These are phyloP conservation scores for Thielaviopsis euricoi DNA, from an alignment of 2,329 filamentous ascomycete species.

Conservation along the genomic window DNA sequence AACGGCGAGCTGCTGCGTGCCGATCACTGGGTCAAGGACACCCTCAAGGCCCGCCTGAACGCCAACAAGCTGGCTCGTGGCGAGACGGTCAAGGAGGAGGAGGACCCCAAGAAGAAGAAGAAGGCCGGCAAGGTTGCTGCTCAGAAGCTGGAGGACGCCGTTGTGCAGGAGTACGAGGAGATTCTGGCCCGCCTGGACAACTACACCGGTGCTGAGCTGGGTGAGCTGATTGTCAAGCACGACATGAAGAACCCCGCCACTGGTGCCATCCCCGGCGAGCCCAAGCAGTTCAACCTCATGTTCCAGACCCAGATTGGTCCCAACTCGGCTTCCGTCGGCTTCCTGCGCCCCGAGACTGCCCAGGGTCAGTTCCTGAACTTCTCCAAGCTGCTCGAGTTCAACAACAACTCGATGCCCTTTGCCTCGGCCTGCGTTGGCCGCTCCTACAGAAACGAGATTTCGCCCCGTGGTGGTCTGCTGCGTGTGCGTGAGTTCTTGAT, in stretches of 20 bases:
- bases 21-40: conserved; percentile 90
- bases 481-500: conserved; percentile 95
- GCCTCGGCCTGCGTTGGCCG: conserved; percentile 95
- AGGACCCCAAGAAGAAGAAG: conserved; percentile 72
- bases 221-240: conserved; percentile 76
- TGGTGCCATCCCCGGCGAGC: conserved; percentile 58
- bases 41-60: conserved; percentile 73
- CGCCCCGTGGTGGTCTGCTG: conserved; percentile 75
- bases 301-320: conserved; percentile 92
- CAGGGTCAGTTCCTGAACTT: conserved; percentile 98
- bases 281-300: conserved; percentile 95
- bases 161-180: conserved; percentile 82
- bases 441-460: conserved; percentile 97
- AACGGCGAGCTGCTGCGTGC: conserved; percentile 92
- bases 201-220: conserved; percentile 75
- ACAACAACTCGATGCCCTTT: conserved; percentile 89
- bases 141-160: conserved; percentile 71
- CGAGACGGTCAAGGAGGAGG: conserved; percentile 60
- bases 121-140: conserved; percentile 57
- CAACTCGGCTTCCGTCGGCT: conserved; percentile 71
- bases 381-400: conserved; percentile 88
- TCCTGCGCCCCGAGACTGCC: conserved; percentile 83
- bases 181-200: conserved; percentile 89
- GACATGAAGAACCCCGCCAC: conserved; percentile 76
- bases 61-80: conserved; percentile 87